A percentile compares a stretch with the other conserved stretches of the same genome.
Conservation (phyloP, 768 basidiomycete genomes). For the Mycena olivaceomarginata region DNA sequence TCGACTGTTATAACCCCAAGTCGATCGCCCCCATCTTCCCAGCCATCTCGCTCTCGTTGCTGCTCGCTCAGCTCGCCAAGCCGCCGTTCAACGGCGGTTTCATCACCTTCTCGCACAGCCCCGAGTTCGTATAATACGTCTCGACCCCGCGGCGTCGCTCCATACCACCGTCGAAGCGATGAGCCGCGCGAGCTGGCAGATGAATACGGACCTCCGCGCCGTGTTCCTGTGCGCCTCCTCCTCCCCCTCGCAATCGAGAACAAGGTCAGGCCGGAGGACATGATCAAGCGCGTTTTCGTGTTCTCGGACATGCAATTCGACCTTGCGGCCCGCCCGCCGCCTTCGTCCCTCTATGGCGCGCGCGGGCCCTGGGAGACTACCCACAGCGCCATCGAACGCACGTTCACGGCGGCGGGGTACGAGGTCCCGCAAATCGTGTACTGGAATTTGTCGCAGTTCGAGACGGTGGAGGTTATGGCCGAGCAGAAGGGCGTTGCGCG, state of each 20-base stretch:
- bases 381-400: constrained; percentile 72
- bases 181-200: constrained; percentile 62
- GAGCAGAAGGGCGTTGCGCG: constrained; percentile 79
- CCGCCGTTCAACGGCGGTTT: constrained; percentile 80
- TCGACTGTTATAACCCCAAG: constrained; percentile 33
- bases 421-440: constrained; percentile 84
- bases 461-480: constrained; percentile 68
- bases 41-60: constrained; percentile 78
- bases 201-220: constrained; percentile 78
- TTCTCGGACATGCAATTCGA: constrained; percentile 92
- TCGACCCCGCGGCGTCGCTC: constrained; percentile 67
- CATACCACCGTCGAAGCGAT: constrained; percentile 61
- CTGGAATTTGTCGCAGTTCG: constrained; percentile 72
- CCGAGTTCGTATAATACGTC: constrained; percentile 67
- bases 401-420: constrained; percentile 78
- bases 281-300: constrained; percentile 86
- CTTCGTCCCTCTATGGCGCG: neutral
- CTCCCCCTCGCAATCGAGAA: constrained; percentile 76
- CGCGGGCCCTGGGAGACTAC: constrained; percentile 73
- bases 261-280: constrained; percentile 77
- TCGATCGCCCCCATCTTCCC: constrained; percentile 71
- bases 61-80: constrained; percentile 76
- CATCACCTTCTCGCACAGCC: constrained; percentile 79
- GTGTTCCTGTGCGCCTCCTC: constrained; percentile 77
- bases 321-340: constrained; percentile 14